Percentiles rank a stretch among this genome's conserved stretches.
Evolutionary conservation across 345 rosid genomes (phyloP).

Genomic region (Boechera divaricarpa): DNA sequence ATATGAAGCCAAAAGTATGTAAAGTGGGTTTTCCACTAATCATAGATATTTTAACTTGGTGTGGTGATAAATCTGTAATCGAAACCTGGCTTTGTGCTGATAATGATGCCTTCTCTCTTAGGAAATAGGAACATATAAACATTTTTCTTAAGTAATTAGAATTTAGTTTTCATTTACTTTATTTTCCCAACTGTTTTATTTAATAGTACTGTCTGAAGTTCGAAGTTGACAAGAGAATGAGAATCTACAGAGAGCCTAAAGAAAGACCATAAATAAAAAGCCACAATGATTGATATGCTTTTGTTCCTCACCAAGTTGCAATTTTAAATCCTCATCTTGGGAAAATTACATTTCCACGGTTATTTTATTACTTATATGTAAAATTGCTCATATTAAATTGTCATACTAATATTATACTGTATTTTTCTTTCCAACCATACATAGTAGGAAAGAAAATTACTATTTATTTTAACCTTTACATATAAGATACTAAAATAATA

Average conservation of each 20-base stretch:
- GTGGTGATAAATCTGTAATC: constrained; percentile 26
- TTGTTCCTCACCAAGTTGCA: constrained; percentile 44
- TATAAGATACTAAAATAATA: not conserved
- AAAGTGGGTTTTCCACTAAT: constrained; percentile 23
- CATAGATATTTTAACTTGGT: constrained; percentile 11
- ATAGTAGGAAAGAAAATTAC: not conserved
- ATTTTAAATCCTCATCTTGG: constrained; percentile 21
- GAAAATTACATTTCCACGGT: not conserved
- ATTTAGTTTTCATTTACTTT: not conserved
- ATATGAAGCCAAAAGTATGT: constrained; percentile 18
- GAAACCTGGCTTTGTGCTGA: constrained; percentile 32
- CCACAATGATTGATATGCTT: constrained; percentile 45
- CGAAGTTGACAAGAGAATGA: constrained; percentile 45
- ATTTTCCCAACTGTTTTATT: constrained; percentile 20
- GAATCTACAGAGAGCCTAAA: constrained; percentile 36
- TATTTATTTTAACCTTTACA: not conserved
- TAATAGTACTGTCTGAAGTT: constrained; percentile 25
- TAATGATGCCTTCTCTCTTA: constrained; percentile 19
- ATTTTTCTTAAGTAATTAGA: not conserved
- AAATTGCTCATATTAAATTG: too few relatives aligned
- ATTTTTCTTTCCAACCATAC: not conserved
- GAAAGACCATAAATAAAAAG: constrained; percentile 39
- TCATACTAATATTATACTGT: not conserved
- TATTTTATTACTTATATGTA: not conserved
- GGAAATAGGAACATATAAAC: not conserved